Conservation (phyloP, 1,284 basidiomycete species). For the Ceratobasidium sp. region DNA sequence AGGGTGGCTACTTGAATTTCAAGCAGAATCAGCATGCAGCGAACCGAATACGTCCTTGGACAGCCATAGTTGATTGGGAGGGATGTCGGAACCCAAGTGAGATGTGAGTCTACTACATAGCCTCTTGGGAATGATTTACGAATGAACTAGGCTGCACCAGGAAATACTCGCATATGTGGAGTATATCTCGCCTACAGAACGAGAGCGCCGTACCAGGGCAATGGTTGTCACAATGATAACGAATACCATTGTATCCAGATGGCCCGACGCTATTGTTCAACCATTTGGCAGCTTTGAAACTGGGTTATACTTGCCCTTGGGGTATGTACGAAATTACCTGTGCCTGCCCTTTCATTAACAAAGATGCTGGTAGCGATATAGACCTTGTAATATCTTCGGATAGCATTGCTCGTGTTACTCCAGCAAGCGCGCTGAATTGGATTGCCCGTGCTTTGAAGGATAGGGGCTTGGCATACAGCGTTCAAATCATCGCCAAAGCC, state of each 20-base stretch:
- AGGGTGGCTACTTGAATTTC: slow-evolving; percentile 62
- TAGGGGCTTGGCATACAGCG: slow-evolving; percentile 57
- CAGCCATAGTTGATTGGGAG: slow-evolving; percentile 77
- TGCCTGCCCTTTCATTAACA: not conserved
- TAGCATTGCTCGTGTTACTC: slow-evolving; percentile 60
- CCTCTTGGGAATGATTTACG: slow-evolving; percentile 23
- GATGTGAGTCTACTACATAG: slow-evolving; percentile 59
- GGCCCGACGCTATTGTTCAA: slow-evolving; percentile 79
- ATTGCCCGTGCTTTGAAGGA: slow-evolving; percentile 60
- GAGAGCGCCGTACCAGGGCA: slow-evolving; percentile 83
- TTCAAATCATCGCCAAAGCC: slow-evolving; percentile 86
- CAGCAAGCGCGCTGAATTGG: slow-evolving; percentile 62
- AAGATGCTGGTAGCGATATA: slow-evolving; percentile 63
- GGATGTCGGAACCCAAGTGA: slow-evolving; percentile 76
- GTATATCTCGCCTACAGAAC: slow-evolving; percentile 85
- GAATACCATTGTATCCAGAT: slow-evolving; percentile 65
- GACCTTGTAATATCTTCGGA: slow-evolving; percentile 75
- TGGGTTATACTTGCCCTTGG: slow-evolving; percentile 89
- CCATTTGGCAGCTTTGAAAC: slow-evolving; percentile 96
- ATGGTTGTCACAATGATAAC: slow-evolving; percentile 78
- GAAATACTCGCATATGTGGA: slow-evolving; percentile 85
- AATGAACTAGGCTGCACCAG: slow-evolving; percentile 66
- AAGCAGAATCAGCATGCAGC: slow-evolving; percentile 64
- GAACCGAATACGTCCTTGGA: slow-evolving; percentile 78
- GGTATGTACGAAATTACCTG: slow-evolving; percentile 61